A percentile compares a stretch with the other conserved stretches of the same genome.
These are phyloP conservation scores for Pouteria campechiana DNA, from an alignment of 179 eudicot species.

Conservation along the genomic window DNA sequence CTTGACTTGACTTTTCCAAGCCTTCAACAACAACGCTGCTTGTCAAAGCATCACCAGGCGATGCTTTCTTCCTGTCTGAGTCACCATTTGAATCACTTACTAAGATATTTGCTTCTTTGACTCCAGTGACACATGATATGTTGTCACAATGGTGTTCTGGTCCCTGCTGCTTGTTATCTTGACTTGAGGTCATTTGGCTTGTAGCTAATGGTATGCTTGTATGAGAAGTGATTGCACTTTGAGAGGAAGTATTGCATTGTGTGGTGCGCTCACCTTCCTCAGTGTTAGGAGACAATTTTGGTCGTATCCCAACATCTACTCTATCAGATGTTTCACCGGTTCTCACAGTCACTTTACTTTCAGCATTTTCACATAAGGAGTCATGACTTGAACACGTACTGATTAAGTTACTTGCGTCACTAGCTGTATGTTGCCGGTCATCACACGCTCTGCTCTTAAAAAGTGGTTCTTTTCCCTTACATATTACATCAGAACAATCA, in stretches of 20 bases:
- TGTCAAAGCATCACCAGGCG: conserved; percentile 7
- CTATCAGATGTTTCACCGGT: conserved; percentile 14
- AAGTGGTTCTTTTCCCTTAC: conserved; percentile 14
- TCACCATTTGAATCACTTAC: conserved; percentile 4
- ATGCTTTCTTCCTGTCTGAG: conserved; percentile 9
- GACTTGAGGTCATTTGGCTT: conserved; percentile 17
- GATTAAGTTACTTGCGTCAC: conserved; percentile 19
- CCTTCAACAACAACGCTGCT: conserved; percentile 1
- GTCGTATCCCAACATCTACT: conserved; percentile 21
- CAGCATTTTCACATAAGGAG: conserved; percentile 20
- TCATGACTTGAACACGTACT: conserved; percentile 15
- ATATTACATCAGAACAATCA: conserved; percentile 27
- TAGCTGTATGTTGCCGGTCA: conserved; percentile 10
- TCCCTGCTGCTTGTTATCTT: too few species aligned
- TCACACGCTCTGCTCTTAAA: conserved; percentile 7
- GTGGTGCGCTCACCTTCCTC: conserved; percentile 1
- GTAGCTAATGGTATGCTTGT: conserved; percentile 1
- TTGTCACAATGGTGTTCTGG: conserved; percentile 19
- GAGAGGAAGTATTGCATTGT: neutral
- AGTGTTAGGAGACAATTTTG: conserved; percentile 4
- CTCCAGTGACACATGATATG: conserved; percentile 16
- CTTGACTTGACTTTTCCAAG: conserved; percentile 9
- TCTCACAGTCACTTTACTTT: conserved; percentile 13
- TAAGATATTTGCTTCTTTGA: conserved; percentile 13
- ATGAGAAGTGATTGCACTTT: conserved; percentile 1